Conservation (phyloP, 2,329 filamentous ascomycete species). For the Neopestalotiopsis rosae region DNA sequence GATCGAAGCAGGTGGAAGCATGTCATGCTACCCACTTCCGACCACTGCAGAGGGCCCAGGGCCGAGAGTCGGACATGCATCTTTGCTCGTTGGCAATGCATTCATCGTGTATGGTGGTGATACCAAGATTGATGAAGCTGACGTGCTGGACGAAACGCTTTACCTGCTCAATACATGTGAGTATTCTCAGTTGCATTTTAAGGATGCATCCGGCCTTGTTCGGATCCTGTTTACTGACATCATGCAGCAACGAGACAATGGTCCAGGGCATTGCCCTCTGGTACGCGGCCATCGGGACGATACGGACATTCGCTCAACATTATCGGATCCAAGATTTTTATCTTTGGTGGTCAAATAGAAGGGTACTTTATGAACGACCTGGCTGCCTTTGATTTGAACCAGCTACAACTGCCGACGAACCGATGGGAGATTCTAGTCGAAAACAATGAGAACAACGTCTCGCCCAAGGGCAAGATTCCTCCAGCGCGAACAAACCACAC, state of each 20-base stretch:
- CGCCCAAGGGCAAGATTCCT: constrained; percentile 70
- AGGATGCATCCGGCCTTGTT: neutral
- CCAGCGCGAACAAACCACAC: constrained; percentile 95
- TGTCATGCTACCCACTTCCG: constrained; percentile 89
- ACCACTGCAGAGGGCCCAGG: constrained; percentile 94
- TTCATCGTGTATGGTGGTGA: constrained; percentile 99
- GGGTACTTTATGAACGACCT: constrained; percentile 98
- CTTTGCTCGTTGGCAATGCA: constrained; percentile 93
- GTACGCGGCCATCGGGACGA: constrained; percentile 83
- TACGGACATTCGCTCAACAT: constrained; percentile 98
- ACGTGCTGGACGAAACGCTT: constrained; percentile 90
- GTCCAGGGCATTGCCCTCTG: constrained; percentile 90
- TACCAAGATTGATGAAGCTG: constrained; percentile 93
- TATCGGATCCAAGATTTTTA: constrained; percentile 93
- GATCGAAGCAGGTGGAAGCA: constrained; percentile 86
- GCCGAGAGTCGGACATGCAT: constrained; percentile 91
- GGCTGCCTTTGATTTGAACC: constrained; percentile 93
- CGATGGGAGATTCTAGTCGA: constrained; percentile 92
- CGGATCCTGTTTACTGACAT: neutral
- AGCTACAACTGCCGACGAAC: constrained; percentile 87
- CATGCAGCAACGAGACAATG: constrained; percentile 89
- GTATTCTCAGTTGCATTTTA: constrained; percentile 39
- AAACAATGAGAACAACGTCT: constrained; percentile 69
- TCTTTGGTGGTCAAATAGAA: constrained; percentile 97
- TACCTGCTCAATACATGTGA: constrained; percentile 97